A percentile compares a stretch with the other conserved stretches of the same genome.
Evolutionary conservation across 1,284 basidiomycete species (phyloP).

Genomic region (Cutaneotrichosporon curvatum): DNA sequence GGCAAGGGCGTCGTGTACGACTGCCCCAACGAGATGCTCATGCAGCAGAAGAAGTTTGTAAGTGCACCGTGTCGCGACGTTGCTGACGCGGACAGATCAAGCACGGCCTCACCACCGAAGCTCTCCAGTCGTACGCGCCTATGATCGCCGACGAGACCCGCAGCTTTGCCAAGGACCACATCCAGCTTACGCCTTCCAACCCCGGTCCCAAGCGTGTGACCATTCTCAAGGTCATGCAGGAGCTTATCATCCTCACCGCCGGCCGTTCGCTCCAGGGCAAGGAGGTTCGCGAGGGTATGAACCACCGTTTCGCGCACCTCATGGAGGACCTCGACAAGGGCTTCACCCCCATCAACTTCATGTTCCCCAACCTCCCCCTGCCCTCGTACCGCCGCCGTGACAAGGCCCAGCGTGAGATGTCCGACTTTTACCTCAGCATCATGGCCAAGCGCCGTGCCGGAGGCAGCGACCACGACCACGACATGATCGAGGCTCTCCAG

Average conservation of each 20-base stretch:
- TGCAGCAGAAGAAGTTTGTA: conserved; percentile 97
- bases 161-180: conserved; percentile 56
- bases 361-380: conserved; percentile 89
- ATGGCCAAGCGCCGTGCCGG: conserved; percentile 62
- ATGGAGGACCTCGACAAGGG: conserved; percentile 90
- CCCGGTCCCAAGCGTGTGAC: conserved; percentile 37
- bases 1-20: conserved; percentile 98
- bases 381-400: conserved; percentile 84
- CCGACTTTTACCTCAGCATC: conserved; percentile 85
- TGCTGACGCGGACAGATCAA: conserved; percentile 54
- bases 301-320: conserved; percentile 77
- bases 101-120: conserved; percentile 85
- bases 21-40: conserved; percentile 89
- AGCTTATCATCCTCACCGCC: conserved; percentile 93
- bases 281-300: conserved; percentile 72
- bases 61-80: conserved; percentile 18
- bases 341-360: conserved; percentile 85
- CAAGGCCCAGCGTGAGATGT: conserved; percentile 85
- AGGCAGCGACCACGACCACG: conserved; percentile 58
- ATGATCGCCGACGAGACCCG: conserved; percentile 83
- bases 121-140: conserved; percentile 81
- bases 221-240: conserved; percentile 73
- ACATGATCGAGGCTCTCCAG: conserved; percentile 88
- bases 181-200: conserved; percentile 21
- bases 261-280: conserved; percentile 85